Conservation (phyloP, 345 rosid genomes). For the Melaleuca quinquenervia region DNA sequence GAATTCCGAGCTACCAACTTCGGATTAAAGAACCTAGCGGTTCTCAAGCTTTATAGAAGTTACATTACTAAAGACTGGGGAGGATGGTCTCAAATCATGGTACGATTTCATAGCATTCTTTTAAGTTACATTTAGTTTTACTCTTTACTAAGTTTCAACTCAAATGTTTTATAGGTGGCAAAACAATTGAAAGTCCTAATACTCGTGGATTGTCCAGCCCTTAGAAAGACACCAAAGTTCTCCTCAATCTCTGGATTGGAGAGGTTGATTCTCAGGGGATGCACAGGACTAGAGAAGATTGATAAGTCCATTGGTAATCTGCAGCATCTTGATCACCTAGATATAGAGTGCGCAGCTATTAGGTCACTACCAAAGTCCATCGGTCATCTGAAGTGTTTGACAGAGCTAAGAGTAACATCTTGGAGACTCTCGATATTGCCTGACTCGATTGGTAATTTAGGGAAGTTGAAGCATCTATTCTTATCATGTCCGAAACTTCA, state of each 20-base stretch:
- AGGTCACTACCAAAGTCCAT: too few species aligned
- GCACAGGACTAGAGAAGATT: not conserved
- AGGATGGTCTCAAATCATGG: not conserved
- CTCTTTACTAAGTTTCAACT: not conserved
- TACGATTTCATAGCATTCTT: not conserved
- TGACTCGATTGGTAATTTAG: not conserved
- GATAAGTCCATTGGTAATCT: not conserved
- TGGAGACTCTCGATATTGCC: not conserved
- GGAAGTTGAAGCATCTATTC: not conserved
- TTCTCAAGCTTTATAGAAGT: not conserved
- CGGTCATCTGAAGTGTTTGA: too few species aligned
- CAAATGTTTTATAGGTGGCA: not conserved
- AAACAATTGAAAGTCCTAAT: not conserved
- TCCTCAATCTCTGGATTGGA: accelerated
- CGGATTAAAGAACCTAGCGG: not conserved
- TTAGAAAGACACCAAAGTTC: not conserved
- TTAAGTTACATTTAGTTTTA: not conserved
- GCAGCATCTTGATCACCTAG: not conserved
- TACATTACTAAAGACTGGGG: not conserved
- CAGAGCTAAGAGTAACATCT: too few species aligned
- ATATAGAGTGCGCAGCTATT: not conserved
- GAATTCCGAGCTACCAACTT: not conserved
- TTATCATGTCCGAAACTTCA: not conserved
- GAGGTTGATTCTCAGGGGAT: not conserved
- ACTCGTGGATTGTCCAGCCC: not conserved